Percentiles rank a stretch among this genome's conserved stretches.
Evolutionary conservation across 1,139 yeast genomes (phyloP).

Genomic region (Scheffersomyces titani): DNA sequence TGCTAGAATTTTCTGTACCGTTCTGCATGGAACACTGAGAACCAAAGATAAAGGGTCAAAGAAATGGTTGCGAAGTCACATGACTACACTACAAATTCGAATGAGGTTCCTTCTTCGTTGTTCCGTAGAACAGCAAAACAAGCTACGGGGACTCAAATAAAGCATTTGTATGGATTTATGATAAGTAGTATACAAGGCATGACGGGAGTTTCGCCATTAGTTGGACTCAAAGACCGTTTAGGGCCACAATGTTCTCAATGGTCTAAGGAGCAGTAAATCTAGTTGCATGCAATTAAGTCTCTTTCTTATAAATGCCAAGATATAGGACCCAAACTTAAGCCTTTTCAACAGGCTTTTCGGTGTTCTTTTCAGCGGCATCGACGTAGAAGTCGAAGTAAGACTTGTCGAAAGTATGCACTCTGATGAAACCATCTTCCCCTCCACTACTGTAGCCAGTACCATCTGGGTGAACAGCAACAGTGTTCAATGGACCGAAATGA

Average conservation of each 20-base stretch:
- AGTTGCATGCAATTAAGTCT: neutral
- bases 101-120: neutral
- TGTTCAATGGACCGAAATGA: slow-evolving; percentile 97
- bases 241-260: neutral
- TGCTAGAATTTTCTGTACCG: neutral
- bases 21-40: neutral
- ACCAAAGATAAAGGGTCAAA: neutral
- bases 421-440: slow-evolving; percentile 96
- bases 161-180: neutral
- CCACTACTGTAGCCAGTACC: slow-evolving; percentile 95
- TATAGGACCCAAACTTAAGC: slow-evolving; percentile 5
- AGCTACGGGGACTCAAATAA: neutral
- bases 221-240: neutral
- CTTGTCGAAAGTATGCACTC: slow-evolving; percentile 92
- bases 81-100: neutral
- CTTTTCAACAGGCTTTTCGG: slow-evolving; percentile 51
- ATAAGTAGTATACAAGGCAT: neutral
- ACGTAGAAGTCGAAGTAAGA: slow-evolving; percentile 89
- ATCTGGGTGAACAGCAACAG: slow-evolving; percentile 90
- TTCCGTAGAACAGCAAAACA: neutral
- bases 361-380: slow-evolving; percentile 74
- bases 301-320: neutral
- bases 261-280: neutral
- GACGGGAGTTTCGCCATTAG: neutral
- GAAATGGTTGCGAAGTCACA: neutral